Conservation (phyloP, 306 rosid species). For the Vicia villosa region DNA sequence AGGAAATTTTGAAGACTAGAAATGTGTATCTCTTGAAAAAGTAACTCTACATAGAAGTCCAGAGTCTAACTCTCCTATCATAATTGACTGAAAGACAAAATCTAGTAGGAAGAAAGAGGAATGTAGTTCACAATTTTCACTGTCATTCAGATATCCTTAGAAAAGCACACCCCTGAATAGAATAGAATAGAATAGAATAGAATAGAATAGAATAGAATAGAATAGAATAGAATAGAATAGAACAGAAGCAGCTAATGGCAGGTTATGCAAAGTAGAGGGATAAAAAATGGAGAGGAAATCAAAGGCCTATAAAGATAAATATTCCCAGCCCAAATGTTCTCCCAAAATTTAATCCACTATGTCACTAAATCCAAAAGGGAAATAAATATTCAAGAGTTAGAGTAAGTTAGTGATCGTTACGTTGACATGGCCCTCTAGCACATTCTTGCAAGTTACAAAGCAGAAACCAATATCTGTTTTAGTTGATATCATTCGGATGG, state of each 20-base stretch:
- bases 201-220: no score
- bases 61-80: constrained; percentile 11
- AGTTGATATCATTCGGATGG: constrained; percentile 12
- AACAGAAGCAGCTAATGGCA: background rate
- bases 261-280: constrained; percentile 4
- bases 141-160: constrained; percentile 26
- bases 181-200: no score
- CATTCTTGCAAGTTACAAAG: constrained; percentile 7
- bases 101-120: background rate
- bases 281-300: constrained; percentile 1
- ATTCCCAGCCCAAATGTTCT: background rate
- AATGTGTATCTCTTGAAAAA: constrained; percentile 3
- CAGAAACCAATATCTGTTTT: constrained; percentile 6
- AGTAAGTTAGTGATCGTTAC: background rate
- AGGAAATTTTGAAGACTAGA: constrained; percentile 16
- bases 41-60: constrained; percentile 33
- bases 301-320: constrained; percentile 18
- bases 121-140: background rate
- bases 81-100: constrained; percentile 5
- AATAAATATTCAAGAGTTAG: background rate
- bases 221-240: no score
- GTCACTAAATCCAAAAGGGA: constrained; percentile 10
- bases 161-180: background rate
- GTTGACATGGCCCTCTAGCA: constrained; percentile 9
- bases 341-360: background rate